Conservation (phyloP, 139 green algal species). For the Spirogloea muscicola region DNA sequence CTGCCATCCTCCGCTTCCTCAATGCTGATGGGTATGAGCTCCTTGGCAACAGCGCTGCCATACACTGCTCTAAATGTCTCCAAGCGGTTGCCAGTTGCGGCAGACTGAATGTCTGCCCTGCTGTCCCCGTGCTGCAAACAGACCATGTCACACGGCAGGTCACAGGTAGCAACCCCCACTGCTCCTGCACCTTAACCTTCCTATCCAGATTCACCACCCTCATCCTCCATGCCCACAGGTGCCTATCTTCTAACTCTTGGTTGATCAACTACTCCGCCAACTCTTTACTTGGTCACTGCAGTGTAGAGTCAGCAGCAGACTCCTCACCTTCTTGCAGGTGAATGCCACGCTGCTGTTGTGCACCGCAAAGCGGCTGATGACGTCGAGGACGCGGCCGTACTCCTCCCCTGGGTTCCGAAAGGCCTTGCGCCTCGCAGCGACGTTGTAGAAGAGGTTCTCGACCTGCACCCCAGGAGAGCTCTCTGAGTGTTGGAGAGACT, state of each 20-base stretch:
- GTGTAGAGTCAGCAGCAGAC: too few species aligned
- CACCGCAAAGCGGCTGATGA: slow-evolving; percentile 69
- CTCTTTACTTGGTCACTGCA: too few species aligned
- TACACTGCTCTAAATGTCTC: slow-evolving; percentile 78
- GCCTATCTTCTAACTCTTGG: too few species aligned
- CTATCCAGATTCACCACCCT: too few species aligned
- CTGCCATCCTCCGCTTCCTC: background rate
- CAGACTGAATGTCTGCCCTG: slow-evolving; percentile 71
- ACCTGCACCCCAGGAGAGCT: slow-evolving; percentile 28
- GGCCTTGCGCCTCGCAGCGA: slow-evolving; percentile 70
- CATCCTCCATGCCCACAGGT: too few species aligned
- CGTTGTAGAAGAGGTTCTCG: slow-evolving; percentile 96
- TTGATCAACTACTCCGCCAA: too few species aligned
- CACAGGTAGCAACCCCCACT: too few species aligned
- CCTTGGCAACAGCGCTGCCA: slow-evolving; percentile 65
- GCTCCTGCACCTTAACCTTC: too few species aligned
- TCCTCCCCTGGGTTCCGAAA: slow-evolving; percentile 71
- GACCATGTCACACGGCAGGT: too few species aligned
- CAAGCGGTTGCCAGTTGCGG: slow-evolving; percentile 38
- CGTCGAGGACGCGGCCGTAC: slow-evolving; percentile 78
- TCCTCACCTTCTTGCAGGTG: slow-evolving; percentile 61
- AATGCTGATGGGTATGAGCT: slow-evolving; percentile 61
- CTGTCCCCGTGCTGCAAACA: slow-evolving; percentile 67
- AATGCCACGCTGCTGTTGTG: slow-evolving; percentile 61
- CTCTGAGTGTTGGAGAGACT: too few species aligned